Base-by-base conservation (phyloP, 345 rosid genomes). In the Sapria himalayana region DNA sequence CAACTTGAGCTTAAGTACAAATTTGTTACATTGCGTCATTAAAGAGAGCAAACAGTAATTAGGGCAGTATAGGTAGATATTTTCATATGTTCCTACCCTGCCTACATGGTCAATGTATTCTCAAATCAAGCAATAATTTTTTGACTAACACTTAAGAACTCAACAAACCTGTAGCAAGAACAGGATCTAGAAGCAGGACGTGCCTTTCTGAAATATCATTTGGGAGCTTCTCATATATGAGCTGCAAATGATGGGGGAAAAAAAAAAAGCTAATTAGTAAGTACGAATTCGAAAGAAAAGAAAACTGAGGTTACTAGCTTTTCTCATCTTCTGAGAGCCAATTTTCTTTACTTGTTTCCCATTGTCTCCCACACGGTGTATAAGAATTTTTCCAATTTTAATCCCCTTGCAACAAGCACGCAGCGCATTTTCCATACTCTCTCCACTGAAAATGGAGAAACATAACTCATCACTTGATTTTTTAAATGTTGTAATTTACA, bases 371-470 rank as follows among this genome's bases (percentile, higher is more conserved):
- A 63, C 95, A 57, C 95, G 81, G 52, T 91, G 95, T 25, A 91
- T 84, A 41, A 91, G 73, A 56, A 91, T 80, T 67, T 91, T 91
- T 43, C 99, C 99, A 33, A 84, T 91, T 66, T 91, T 91, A 46
- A 84, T 91, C 39, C 99, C 95, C 60, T 91, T 91, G 74, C 99
- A 84, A 43, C 93, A 79, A 3, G 95, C 95, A 6, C 92, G 99
- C 40, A 91, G 50, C 6, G 99, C 93, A 32, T 91, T 84, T 77
- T 91, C 95, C 99, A 84, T 91, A 70, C 95, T 91, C 60, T 91
- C 99, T 51, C 99, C 95, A 66, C 99, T 91, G 55, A 22, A 44
- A 33, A 55, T 25, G 24, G 43, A n/a, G n/a, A n/a, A n/a, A n/a
- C n/a, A n/a, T n/a, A n/a, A n/a, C n/a, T n/a, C n/a, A n/a, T n/a